phyloP scores from a whole-genome alignment of 805 yeast species.

The Saturnispora gosingensis region DNA sequence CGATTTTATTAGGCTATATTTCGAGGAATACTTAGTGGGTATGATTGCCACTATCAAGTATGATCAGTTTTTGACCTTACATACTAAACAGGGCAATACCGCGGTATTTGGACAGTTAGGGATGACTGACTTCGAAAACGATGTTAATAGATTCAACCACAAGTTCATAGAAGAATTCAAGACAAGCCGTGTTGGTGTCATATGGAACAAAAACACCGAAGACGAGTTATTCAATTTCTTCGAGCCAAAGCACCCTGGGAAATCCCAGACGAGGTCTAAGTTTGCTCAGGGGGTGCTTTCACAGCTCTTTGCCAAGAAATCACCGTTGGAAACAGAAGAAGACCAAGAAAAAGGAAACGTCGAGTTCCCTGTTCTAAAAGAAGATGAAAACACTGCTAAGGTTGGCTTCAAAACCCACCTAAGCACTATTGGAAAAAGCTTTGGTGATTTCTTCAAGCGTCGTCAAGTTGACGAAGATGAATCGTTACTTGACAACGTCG shows the following conservation, averaged over 20 bases:
- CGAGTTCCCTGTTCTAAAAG: not conserved
- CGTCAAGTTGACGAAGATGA: not conserved
- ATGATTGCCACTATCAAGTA: conserved; percentile 66
- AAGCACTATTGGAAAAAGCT: conserved; percentile 4
- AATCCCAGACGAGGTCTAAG: conserved; percentile 2
- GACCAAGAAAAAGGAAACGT: not conserved
- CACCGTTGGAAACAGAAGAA: not conserved
- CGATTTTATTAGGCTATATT: conserved; percentile 77
- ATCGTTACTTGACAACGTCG: not conserved
- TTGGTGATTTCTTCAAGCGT: conserved; percentile 6
- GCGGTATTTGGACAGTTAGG: conserved; percentile 12
- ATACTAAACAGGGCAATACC: not conserved
- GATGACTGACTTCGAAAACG: conserved; percentile 16
- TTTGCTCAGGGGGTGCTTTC: conserved; percentile 3
- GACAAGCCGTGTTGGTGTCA: conserved; percentile 41
- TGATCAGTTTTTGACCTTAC: conserved; percentile 38
- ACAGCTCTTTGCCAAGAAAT: conserved; percentile 12
- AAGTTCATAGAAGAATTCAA: conserved; percentile 46
- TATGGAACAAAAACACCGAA: conserved; percentile 51
- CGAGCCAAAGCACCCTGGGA: conserved; percentile 26
- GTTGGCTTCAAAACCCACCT: not conserved
- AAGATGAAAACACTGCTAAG: not conserved
- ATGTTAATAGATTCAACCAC: conserved; percentile 19
- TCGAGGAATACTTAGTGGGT: conserved; percentile 83
- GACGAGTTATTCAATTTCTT: conserved; percentile 50